phyloP scores from a whole-genome alignment of 371 early-diverging fungal genomes.

The Basidiobolus meristosporus region DNA sequence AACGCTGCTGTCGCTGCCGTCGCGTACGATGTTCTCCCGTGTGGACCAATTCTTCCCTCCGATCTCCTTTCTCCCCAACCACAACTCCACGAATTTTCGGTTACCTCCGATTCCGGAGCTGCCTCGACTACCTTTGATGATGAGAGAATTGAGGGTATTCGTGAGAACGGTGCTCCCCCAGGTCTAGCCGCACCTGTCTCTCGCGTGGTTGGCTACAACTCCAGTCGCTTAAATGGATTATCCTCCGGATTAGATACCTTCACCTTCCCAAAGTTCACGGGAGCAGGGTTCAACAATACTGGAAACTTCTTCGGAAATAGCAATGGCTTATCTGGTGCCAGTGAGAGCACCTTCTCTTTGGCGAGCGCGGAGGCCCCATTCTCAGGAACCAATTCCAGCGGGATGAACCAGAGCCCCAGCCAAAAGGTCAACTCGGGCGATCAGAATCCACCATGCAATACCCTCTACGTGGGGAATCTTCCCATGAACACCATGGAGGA shows the following conservation, averaged over 20 bases:
- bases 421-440: conserved; percentile 44
- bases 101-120: background rate
- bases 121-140: background rate
- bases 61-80: background rate
- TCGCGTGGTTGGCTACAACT: no score
- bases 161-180: no score
- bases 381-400: no score
- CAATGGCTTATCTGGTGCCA: no score
- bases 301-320: no score
- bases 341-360: no score
- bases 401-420: conserved; percentile 13
- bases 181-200: no score
- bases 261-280: no score
- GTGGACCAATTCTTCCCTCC: background rate
- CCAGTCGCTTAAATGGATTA: no score
- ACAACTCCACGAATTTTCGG: background rate
- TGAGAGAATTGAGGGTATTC: background rate
- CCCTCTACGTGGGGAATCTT: conserved; percentile 86
- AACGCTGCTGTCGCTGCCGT: background rate
- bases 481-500: conserved; percentile 65
- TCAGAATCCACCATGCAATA: conserved; percentile 93
- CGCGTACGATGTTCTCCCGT: background rate
- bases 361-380: no score
- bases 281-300: no score
- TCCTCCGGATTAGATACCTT: no score